These are phyloP conservation scores for Sedum album DNA, from an alignment of 164 flowering plant genomes.

Conservation along the genomic window DNA sequence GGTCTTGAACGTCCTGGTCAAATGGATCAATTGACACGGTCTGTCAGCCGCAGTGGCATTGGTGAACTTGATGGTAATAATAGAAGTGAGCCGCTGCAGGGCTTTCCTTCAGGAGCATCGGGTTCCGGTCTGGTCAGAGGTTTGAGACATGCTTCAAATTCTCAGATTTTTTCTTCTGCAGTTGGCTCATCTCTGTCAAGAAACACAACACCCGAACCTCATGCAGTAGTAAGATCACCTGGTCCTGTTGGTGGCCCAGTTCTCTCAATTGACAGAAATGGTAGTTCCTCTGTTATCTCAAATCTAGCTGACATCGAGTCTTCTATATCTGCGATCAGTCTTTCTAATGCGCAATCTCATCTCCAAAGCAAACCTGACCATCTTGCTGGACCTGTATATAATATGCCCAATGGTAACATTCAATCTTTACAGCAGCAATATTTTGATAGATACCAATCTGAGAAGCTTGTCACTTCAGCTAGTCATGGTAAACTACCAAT, in stretches of 20 bases:
- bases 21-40: slow-evolving; percentile 38
- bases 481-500: slow-evolving; percentile 29
- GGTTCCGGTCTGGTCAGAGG: slow-evolving; percentile 28
- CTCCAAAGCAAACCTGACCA: slow-evolving; percentile 22
- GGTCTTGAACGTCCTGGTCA: slow-evolving; percentile 44
- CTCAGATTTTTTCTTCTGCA: slow-evolving; percentile 43
- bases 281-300: slow-evolving; percentile 25
- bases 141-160: slow-evolving; percentile 29
- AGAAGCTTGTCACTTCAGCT: slow-evolving; percentile 19
- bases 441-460: slow-evolving; percentile 26
- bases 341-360: slow-evolving; percentile 36
- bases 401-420: slow-evolving; percentile 30
- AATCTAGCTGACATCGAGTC: slow-evolving; percentile 40
- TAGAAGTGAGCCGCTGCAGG: slow-evolving; percentile 12
- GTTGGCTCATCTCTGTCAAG: slow-evolving; percentile 51
- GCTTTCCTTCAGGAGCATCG: slow-evolving; percentile 26
- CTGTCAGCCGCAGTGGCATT: slow-evolving; percentile 44
- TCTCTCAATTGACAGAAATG: slow-evolving; percentile 28
- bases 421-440: slow-evolving; percentile 33
- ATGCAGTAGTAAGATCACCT: slow-evolving; percentile 34
- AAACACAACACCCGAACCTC: slow-evolving; percentile 56
- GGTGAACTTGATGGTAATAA: slow-evolving; percentile 27
- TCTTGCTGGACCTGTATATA: slow-evolving; percentile 24
- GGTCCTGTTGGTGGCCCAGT: slow-evolving; percentile 42
- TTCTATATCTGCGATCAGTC: slow-evolving; percentile 37